phyloP scores from a whole-genome alignment of 306 rosid genomes.

The Carpinus viminea region DNA sequence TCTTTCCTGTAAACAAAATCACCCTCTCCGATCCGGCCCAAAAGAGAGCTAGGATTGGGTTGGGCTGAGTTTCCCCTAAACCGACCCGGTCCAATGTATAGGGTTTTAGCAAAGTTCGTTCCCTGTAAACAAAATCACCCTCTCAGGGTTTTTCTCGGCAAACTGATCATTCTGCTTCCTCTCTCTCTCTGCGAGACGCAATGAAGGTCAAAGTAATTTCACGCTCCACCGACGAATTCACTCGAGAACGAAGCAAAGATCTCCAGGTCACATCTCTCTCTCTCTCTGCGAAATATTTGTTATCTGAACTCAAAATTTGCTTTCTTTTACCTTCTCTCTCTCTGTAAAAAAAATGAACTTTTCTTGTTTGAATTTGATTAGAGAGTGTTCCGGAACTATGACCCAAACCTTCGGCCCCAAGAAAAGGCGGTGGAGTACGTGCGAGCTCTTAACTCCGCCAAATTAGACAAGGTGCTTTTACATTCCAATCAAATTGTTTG shows the following conservation, averaged over 20 bases:
- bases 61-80: background rate
- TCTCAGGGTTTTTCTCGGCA: background rate
- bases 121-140: background rate
- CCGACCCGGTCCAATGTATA: background rate
- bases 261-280: slow-evolving; percentile 58
- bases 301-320: background rate
- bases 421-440: slow-evolving; percentile 92
- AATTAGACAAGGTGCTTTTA: slow-evolving; percentile 68
- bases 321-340: background rate
- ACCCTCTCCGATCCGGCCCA: too few species aligned
- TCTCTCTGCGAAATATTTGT: background rate
- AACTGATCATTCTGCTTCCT: background rate
- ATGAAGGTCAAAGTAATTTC: slow-evolving; percentile 91
- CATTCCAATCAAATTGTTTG: background rate
- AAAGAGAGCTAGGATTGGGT: too few species aligned
- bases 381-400: slow-evolving; percentile 88
- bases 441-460: slow-evolving; percentile 89
- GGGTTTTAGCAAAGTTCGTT: background rate
- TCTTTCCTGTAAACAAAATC: too few species aligned
- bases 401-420: slow-evolving; percentile 76
- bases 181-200: background rate
- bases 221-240: slow-evolving; percentile 80
- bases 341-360: background rate
- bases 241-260: slow-evolving; percentile 90
- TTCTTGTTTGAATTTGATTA: slow-evolving; percentile 23